Base-by-base conservation (phyloP, 768 basidiomycete species). In the Tylopilus vinaceipallidus region DNA sequence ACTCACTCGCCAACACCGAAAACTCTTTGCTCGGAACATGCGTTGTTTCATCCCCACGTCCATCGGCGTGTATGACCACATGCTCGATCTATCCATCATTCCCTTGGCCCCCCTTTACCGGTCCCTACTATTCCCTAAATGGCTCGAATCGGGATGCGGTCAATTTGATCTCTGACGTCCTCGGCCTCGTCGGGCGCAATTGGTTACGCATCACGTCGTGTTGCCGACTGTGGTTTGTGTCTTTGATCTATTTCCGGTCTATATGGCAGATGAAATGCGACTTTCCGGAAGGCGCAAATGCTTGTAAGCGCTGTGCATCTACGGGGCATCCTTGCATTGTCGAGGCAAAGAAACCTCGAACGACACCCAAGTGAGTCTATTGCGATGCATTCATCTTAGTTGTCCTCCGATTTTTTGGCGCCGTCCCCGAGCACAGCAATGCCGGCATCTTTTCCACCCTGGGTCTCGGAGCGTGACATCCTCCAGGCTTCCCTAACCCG, bases 321-420 rank as follows among this genome's bases (percentile, higher is more conserved):
- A 80, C 83, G 43, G 83, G 86, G 2, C 86, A 90, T 68, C 75
- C 81, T 36, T 92, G 90, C 65, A 82, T 91, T 56, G 88, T 91
- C 33, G 89, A 91, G 68, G 88, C 88, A 42, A 78, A 89, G 53
- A 90, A 88, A 71, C 86, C 82, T 47, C 77, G 82, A 60, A 85
- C 79, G 23, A 82, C 82, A 20, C 88, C 89, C 53, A 92, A 91
- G 90, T 92, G 67, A 81, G 89, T 82, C 42, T 34, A 39, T 49
- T 55, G 53, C 53, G 39, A 61, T 64, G 47, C 49, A 9, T 37
- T 32, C n/a, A 22, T 32, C 47, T 48, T 36, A 44, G n/a, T n/a
- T n/a, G n/a, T n/a, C 30, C 22, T 42, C 46, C 54, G 44, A 32
- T 30, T 9, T 17, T 33, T 45, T 52, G 26, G 30, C 34, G 29